Conservation (phyloP, 1,139 yeast genomes). For the Kodamaea fungicola region DNA sequence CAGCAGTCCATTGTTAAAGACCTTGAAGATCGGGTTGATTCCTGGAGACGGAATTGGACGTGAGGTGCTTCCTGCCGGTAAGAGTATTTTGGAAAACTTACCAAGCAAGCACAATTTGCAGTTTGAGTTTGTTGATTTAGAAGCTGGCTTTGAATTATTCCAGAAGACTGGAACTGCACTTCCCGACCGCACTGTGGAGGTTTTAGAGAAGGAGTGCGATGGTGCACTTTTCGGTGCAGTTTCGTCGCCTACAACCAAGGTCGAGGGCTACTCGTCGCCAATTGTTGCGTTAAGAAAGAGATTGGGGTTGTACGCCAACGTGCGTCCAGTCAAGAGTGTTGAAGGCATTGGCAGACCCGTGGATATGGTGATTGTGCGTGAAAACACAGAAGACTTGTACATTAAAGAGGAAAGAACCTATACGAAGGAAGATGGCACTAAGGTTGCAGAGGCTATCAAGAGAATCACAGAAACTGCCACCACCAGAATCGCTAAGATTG, state of each 20-base stretch:
- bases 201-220: conserved; percentile 80
- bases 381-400: conserved; percentile 95
- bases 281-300: conserved; percentile 96
- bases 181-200: conserved; percentile 85
- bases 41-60: conserved; percentile 99
- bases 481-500: conserved; percentile 81
- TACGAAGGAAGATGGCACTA: conserved; percentile 66
- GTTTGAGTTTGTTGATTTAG: conserved; percentile 81
- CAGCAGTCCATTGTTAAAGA: conserved; percentile 28
- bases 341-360: conserved; percentile 81
- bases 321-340: conserved; percentile 94
- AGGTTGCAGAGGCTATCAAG: conserved; percentile 96
- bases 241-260: conserved; percentile 89
- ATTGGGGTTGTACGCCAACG: conserved; percentile 91
- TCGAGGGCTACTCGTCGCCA: conserved; percentile 95
- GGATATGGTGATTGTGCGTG: conserved; percentile 96
- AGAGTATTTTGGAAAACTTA: conserved; percentile 75
- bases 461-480: conserved; percentile 90
- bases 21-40: conserved; percentile 57
- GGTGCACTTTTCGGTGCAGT: conserved; percentile 98
- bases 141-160: conserved; percentile 94
- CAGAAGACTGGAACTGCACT: conserved; percentile 91
- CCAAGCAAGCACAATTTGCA: conserved; percentile 71
- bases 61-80: conserved; percentile 96
- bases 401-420: conserved; percentile 86